Percentiles rank a stretch among this genome's conserved stretches.
Conservation (phyloP, 768 basidiomycete species). For the Tylopilus rubrobrunneus region DNA sequence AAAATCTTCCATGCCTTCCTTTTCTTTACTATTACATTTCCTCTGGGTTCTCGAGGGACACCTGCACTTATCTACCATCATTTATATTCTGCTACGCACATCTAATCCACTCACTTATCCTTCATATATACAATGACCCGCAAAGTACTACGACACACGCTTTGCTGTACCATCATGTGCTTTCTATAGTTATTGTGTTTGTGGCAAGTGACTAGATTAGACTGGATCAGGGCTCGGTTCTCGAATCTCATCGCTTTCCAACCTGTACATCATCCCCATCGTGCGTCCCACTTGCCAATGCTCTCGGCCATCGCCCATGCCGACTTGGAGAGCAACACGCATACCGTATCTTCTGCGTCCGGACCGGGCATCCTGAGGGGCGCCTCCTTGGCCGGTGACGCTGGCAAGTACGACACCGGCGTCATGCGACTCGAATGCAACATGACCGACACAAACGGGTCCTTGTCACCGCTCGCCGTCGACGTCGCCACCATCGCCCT, state of each 20-base stretch:
- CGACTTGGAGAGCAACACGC: conserved; percentile 35
- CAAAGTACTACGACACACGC: conserved; percentile 21
- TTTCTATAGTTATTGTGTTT: conserved; percentile 29
- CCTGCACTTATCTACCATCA: conserved; percentile 17
- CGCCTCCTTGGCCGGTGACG: conserved; percentile 17
- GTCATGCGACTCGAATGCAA: conserved; percentile 38
- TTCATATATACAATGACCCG: conserved; percentile 29
- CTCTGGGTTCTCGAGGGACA: conserved; percentile 12
- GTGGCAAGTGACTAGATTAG: conserved; percentile 32
- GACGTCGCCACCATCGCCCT: conserved; percentile 12
- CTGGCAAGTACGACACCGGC: conserved; percentile 52
- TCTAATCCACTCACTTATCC: conserved; percentile 36
- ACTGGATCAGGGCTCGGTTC: conserved; percentile 8
- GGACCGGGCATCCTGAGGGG: conserved; percentile 41
- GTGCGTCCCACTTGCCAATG: conserved; percentile 37
- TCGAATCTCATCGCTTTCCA: conserved; percentile 35
- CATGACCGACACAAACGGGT: conserved; percentile 16
- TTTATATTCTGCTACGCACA: conserved; percentile 22
- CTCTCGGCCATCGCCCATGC: conserved; percentile 47
- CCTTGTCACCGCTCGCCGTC: conserved; percentile 2
- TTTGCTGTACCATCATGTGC: conserved; percentile 34
- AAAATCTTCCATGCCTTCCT: conserved; percentile 6
- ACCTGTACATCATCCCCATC: conserved; percentile 42
- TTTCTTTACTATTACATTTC: conserved; percentile 7
- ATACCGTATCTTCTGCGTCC: conserved; percentile 54